Evolutionary conservation across 306 rosid species (phyloP), one percentile per base, ranked within the genome.

Genomic region (Glycine soja): DNA sequence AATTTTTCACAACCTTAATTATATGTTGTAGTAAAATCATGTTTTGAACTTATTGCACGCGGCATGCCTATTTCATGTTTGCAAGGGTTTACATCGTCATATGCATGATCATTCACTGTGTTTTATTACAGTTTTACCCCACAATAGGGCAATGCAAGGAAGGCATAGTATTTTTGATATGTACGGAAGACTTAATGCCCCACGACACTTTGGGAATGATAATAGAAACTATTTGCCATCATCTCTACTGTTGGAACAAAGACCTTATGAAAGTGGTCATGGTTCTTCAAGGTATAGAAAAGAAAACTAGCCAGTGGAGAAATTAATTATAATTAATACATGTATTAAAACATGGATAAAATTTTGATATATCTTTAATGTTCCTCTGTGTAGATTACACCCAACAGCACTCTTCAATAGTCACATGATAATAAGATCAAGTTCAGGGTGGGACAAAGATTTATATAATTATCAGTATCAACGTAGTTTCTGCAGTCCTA

Each of bases 61-160:
- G 30, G 30, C 30, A 24, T 24, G 30, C 30, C 30, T 24, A 24
- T 24, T 24, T 24, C 30, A 24, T 24, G 30, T 24, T 24, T 24
- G 30, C 30, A 24, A 24, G 30, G 30, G 30, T 24, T 24, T 24
- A 24, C 30, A 24, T 2, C 48, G 32, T 57, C 2, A 63, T 42
- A 72, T 81, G 65, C 86, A 73, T 51, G 70, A 48, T 66, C 18
- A 75, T 67, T 76, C 5, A 36, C 5, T 67, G 57, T 72, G 13
- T 75, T 66, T 80, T 83, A 14, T 74, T 75, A 84, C 91, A 93
- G 98, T 90, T 47, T 34, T 89, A 62, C 85, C 89, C 45, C 91
- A 81, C 38, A 79, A 50, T 61, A 87, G 66, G 40, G 76, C 83
- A 50, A 84, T 71, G 77, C 88, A 84, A 16, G 91, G 90, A 85